phyloP scores from a whole-genome alignment of 345 rosid species.

The Pugionium cornutum region DNA sequence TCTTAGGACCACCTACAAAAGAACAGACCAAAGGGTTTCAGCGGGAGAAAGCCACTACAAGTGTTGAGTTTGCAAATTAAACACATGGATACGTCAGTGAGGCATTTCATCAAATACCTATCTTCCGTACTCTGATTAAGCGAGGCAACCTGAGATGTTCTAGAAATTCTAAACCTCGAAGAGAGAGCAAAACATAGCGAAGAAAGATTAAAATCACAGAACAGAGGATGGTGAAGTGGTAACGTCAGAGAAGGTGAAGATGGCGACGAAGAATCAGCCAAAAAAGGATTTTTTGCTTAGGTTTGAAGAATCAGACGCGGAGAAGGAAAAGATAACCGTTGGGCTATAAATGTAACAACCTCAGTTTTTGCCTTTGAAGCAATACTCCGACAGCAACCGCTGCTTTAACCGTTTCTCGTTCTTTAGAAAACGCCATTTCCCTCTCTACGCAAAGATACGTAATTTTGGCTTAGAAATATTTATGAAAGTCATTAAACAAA shows the following conservation, averaged over 20 bases:
- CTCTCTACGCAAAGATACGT: not conserved
- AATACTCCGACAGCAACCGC: slow-evolving; percentile 33
- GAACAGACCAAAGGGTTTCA: not conserved
- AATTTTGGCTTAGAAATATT: not conserved
- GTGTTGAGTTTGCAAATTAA: not conserved
- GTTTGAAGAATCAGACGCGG: slow-evolving; percentile 47
- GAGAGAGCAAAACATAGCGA: slow-evolving; percentile 24
- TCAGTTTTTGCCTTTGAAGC: slow-evolving; percentile 39
- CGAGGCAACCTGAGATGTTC: not conserved
- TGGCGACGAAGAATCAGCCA: slow-evolving; percentile 79
- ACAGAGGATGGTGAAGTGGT: slow-evolving; percentile 37
- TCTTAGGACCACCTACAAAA: not conserved
- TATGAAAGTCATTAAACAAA: too few species aligned
- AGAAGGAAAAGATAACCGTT: slow-evolving; percentile 52
- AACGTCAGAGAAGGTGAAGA: slow-evolving; percentile 72
- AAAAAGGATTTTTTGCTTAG: slow-evolving; percentile 51
- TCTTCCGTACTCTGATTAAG: not conserved
- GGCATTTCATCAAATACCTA: slow-evolving; percentile 42
- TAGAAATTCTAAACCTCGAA: not conserved
- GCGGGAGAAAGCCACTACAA: not conserved
- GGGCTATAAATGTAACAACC: slow-evolving; percentile 63
- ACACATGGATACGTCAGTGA: slow-evolving; percentile 41
- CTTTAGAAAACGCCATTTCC: not conserved
- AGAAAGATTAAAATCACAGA: slow-evolving; percentile 24
- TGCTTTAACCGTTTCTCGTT: slow-evolving; percentile 28